Base-by-base conservation (phyloP, 2,329 filamentous ascomycete species). In the Capronia coronata region DNA sequence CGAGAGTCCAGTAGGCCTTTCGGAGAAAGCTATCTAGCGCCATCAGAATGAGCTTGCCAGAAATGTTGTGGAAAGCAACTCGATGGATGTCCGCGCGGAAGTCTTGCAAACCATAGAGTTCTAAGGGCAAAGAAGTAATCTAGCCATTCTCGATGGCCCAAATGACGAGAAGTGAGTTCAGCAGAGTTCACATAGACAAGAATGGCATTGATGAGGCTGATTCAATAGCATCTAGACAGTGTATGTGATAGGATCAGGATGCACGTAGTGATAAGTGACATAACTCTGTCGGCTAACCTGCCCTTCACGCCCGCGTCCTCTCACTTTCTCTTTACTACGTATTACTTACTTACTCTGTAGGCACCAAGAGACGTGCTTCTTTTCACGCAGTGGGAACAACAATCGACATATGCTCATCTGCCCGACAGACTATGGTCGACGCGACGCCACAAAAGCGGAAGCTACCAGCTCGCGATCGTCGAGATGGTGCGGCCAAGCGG, bases 1-100 rank as follows among this genome's bases (percentile, higher is more conserved):
- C 78, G 13, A 86, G 68, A 13, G 74, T 71, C 68, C 75, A 76
- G 59, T 79, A 75, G 46, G 76, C 74, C 60, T 71, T 75, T 54
- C 65, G 74, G 49, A 77, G 71, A 35, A 57, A 50, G 14, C 21
- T 48, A 32, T 47, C 43, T 32, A 54, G 38, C 9, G 48, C 48
- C 51, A 54, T 56, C 16, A 23, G 10, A 18, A 19, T 34, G 34
- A 37, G 34, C 2, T 19, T 37, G 34, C 7, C 14, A n/a, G 29
- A 25, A 23, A 16, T 19, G 30, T 21, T 10, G 8, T 44, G 19
- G 35, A 3, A n/a, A 38, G 29, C 29, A 9, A 32, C 13, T n/a
- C 29, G n/a, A 8, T 10, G 7, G 7, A 10, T 32, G n/a, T n/a
- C 3, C 29, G 11, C 13, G 29, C 29, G 3, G 29, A 34, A 18